Conservation (phyloP, 176 grass and related monocot genomes). For the Triticum monococcum region DNA sequence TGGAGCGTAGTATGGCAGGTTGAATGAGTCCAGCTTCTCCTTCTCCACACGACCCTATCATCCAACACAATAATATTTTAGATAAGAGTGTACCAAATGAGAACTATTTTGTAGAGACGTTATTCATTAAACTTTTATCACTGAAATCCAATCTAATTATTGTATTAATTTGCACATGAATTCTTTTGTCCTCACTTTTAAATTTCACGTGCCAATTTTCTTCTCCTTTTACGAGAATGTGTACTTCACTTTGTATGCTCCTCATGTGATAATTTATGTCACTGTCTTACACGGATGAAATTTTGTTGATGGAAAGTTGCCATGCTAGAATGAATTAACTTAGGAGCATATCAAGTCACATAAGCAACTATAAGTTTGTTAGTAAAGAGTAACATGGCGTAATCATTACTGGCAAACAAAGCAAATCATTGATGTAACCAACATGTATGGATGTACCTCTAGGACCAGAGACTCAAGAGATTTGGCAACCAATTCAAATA, state of each 20-base stretch:
- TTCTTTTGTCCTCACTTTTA: neutral
- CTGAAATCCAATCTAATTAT: neutral
- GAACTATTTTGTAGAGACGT: neutral
- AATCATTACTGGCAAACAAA: too few relatives aligned
- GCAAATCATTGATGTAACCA: too few relatives aligned
- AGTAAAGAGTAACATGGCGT: too few relatives aligned
- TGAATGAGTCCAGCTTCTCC: neutral
- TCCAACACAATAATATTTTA: neutral
- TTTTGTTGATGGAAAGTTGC: too few relatives aligned
- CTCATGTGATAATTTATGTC: too few relatives aligned
- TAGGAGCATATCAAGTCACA: too few relatives aligned
- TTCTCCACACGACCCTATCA: neutral
- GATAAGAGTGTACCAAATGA: neutral
- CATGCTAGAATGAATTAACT: too few relatives aligned
- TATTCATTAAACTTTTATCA: neutral
- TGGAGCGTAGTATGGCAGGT: neutral
- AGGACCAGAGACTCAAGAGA: conserved; percentile 13
- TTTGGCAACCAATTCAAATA: conserved; percentile 25
- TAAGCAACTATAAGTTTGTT: too few relatives aligned
- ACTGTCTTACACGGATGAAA: too few relatives aligned
- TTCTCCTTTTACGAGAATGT: too few relatives aligned
- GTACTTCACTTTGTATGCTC: too few relatives aligned
- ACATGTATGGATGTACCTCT: conserved; percentile 26
- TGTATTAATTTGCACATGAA: neutral
- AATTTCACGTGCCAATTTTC: too few relatives aligned